Conservation (phyloP, 169 alveolate species). For the Blepharisma undulans region DNA sequence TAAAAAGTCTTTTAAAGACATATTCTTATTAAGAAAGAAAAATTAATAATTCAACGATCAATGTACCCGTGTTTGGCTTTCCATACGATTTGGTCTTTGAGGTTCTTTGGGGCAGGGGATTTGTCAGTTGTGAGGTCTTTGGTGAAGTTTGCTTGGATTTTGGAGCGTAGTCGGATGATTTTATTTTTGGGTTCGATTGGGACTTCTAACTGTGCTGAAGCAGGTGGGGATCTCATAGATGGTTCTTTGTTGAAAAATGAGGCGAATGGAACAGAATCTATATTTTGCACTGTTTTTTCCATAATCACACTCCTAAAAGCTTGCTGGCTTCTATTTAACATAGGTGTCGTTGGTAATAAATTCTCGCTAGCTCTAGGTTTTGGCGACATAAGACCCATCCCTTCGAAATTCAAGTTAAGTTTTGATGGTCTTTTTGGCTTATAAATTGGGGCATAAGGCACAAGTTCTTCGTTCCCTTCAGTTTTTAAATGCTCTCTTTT, state of each 20-base stretch:
- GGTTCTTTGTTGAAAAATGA: neutral
- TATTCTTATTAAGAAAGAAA: neutral
- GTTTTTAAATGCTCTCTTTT: neutral
- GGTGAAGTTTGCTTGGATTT: neutral
- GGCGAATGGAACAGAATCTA: neutral
- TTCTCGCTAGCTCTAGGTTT: neutral
- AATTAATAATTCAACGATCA: neutral
- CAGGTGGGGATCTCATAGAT: neutral
- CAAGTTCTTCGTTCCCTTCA: neutral
- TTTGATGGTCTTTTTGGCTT: neutral
- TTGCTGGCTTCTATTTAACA: neutral
- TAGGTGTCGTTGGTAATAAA: neutral
- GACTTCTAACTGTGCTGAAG: neutral
- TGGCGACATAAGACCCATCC: neutral
- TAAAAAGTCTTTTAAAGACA: slow-evolving; percentile 15
- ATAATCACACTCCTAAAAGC: neutral
- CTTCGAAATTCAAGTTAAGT: neutral
- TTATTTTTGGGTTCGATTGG: neutral
- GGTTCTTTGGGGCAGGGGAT: neutral
- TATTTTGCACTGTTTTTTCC: neutral
- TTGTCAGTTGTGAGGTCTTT: neutral
- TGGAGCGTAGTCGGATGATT: neutral
- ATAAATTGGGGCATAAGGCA: neutral
- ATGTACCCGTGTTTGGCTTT: neutral
- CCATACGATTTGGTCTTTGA: neutral